Evolutionary conservation across 495 filamentous ascomycete genomes (phyloP).

Genomic region (Filosporella fistucella): DNA sequence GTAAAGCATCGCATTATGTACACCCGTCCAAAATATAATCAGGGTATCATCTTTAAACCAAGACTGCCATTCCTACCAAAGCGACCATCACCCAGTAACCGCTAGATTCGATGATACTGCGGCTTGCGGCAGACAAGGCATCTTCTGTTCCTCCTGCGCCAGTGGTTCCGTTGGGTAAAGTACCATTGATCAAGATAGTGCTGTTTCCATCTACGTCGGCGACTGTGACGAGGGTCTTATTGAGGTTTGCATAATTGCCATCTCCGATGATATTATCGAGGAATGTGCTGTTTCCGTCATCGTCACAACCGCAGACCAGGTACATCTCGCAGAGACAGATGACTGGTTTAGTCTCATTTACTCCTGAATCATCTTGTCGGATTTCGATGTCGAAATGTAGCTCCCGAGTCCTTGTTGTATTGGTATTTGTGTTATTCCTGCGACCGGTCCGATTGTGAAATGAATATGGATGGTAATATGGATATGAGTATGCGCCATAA

Average conservation of each 20-base stretch:
- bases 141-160: slow-evolving; percentile 50
- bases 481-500: slow-evolving; percentile 68
- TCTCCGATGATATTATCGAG: slow-evolving; percentile 60
- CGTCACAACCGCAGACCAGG: slow-evolving; percentile 76
- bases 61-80: slow-evolving; percentile 46
- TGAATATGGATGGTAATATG: slow-evolving; percentile 53
- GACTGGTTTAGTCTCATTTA: slow-evolving; percentile 59
- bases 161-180: slow-evolving; percentile 80
- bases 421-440: slow-evolving; percentile 15
- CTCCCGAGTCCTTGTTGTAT: neutral
- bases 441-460: slow-evolving; percentile 51
- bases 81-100: slow-evolving; percentile 63
- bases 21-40: too few relatives aligned
- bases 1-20: neutral
- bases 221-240: slow-evolving; percentile 60
- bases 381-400: slow-evolving; percentile 14
- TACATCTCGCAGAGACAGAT: slow-evolving; percentile 70
- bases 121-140: slow-evolving; percentile 27
- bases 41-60: slow-evolving; percentile 20
- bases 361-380: slow-evolving; percentile 10
- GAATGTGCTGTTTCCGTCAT: slow-evolving; percentile 52
- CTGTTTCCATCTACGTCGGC: slow-evolving; percentile 67
- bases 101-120: slow-evolving; percentile 35
- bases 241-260: slow-evolving; percentile 49
- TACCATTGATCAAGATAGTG: slow-evolving; percentile 80